Percentiles rank a stretch among this genome's conserved stretches.
Conservation (phyloP, 768 basidiomycete species). For the button mushroom (Agaricus bisporus) region DNA sequence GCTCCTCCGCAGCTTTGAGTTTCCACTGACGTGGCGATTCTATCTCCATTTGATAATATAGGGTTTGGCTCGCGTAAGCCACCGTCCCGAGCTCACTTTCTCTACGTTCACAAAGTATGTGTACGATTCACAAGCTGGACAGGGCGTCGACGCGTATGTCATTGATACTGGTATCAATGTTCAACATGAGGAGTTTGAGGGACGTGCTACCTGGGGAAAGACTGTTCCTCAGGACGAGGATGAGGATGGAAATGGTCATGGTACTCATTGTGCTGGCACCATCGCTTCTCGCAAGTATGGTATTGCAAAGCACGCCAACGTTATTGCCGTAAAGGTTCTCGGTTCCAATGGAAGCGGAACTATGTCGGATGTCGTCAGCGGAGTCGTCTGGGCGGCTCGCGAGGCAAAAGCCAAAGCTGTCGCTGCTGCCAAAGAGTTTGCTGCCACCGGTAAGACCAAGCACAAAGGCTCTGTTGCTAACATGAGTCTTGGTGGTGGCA, state of each 20-base stretch:
- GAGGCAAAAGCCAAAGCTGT: conserved; percentile 46
- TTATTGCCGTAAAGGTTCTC: conserved; percentile 89
- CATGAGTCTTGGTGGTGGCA: conserved; percentile 97
- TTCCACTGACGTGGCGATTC: conserved; percentile 8
- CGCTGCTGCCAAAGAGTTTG: conserved; percentile 60
- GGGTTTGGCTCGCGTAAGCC: conserved; percentile 95
- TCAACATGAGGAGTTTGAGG: conserved; percentile 79
- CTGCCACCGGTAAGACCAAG: conserved; percentile 65
- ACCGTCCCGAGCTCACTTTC: conserved; percentile 70
- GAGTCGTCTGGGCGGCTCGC: conserved; percentile 75
- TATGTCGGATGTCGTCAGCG: conserved; percentile 90
- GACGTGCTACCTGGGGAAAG: conserved; percentile 89
- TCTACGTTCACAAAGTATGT: conserved; percentile 81
- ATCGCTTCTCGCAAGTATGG: conserved; percentile 93
- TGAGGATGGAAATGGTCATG: conserved; percentile 93
- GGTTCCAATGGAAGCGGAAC: conserved; percentile 92
- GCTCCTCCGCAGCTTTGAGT: not conserved
- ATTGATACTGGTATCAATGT: conserved; percentile 90
- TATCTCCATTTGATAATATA: conserved; percentile 32
- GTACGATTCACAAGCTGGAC: conserved; percentile 56
- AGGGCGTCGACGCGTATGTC: conserved; percentile 90
- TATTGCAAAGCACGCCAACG: conserved; percentile 89
- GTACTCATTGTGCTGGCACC: conserved; percentile 92
- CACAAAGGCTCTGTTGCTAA: conserved; percentile 96
- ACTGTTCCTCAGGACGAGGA: conserved; percentile 85